Evolutionary conservation across 1,284 basidiomycete genomes (phyloP).

Genomic region (Lentinula novae-zelandiae): DNA sequence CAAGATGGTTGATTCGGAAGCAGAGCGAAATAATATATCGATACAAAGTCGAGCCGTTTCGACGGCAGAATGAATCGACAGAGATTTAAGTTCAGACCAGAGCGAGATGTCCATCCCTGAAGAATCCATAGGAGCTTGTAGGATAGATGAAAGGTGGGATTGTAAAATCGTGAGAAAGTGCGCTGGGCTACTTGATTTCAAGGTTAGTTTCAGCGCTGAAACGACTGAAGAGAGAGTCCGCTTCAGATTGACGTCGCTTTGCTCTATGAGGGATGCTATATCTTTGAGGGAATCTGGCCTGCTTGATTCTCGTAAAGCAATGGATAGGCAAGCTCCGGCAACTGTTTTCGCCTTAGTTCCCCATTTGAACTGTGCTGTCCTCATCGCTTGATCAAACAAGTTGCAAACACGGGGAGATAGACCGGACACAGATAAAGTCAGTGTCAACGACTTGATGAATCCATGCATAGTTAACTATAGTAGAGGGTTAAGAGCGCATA

Average conservation of each 20-base stretch:
- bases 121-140: conserved; percentile 36
- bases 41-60: conserved; percentile 56
- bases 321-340: conserved; percentile 61
- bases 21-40: conserved; percentile 41
- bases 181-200: conserved; percentile 40
- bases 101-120: conserved; percentile 34
- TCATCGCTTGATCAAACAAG: conserved; percentile 64
- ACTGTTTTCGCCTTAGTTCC: conserved; percentile 62
- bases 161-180: conserved; percentile 26
- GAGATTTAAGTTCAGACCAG: conserved; percentile 33
- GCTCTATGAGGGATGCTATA: conserved; percentile 61
- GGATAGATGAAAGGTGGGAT: conserved; percentile 26
- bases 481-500: conserved; percentile 13
- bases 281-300: conserved; percentile 63
- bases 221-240: conserved; percentile 53
- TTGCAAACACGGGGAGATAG: conserved; percentile 56
- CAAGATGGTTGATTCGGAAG: conserved; percentile 29
- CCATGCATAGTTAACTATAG: conserved; percentile 55
- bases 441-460: conserved; percentile 56
- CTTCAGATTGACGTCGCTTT: conserved; percentile 46
- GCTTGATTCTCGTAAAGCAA: conserved; percentile 64
- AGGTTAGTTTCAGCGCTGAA: conserved; percentile 40
- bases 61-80: conserved; percentile 43
- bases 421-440: conserved; percentile 51
- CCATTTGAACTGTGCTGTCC: conserved; percentile 56